Conservation (phyloP, 495 filamentous ascomycete genomes). For the Trichoderma orchidacearum region DNA sequence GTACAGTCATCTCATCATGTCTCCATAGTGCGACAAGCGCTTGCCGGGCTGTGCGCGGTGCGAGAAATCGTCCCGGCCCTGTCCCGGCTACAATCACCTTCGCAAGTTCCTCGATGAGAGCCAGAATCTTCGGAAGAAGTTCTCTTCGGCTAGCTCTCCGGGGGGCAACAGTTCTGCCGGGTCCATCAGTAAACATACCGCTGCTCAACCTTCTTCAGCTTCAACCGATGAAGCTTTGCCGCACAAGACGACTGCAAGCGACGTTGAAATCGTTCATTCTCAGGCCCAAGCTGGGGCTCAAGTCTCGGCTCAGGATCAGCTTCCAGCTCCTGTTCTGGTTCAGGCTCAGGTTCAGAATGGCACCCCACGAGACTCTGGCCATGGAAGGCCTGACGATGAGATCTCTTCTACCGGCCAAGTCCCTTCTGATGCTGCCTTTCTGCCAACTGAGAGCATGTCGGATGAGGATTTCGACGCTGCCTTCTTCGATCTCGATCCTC, state of each 20-base stretch:
- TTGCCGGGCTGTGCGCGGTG: background rate
- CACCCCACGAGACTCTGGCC: background rate
- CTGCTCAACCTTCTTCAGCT: background rate
- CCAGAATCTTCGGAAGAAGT: background rate
- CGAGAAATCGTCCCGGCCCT: background rate
- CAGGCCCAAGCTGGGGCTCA: background rate
- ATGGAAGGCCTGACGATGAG: background rate
- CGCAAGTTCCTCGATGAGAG: background rate
- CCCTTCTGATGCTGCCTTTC: background rate
- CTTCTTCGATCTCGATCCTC: background rate
- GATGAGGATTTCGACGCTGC: background rate
- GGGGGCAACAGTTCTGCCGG: background rate
- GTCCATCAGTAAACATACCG: background rate
- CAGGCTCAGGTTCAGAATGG: background rate
- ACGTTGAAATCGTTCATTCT: background rate
- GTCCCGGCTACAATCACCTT: background rate
- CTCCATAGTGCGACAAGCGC: background rate
- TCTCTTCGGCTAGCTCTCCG: background rate
- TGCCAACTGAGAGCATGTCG: background rate
- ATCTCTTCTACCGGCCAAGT: background rate
- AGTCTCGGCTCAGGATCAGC: background rate
- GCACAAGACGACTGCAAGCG: background rate
- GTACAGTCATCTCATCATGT: background rate
- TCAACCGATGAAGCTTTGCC: background rate
- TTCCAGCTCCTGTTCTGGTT: background rate